Conservation (phyloP, 768 basidiomycete genomes). For the Suillus lakei region DNA sequence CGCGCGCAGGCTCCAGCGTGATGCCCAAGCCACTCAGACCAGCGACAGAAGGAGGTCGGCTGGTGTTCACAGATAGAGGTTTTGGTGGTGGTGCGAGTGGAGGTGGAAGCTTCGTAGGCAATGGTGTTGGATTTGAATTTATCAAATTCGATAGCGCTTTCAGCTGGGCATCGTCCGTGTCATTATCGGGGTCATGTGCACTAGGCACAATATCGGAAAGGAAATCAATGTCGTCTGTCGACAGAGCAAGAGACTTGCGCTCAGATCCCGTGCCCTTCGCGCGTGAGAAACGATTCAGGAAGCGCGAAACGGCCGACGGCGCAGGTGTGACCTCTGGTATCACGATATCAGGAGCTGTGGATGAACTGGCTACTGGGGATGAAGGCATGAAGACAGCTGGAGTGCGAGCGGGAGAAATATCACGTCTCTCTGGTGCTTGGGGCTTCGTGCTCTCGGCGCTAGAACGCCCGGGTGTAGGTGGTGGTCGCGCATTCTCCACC, state of each 20-base stretch:
- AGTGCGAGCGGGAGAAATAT: conserved; percentile 21
- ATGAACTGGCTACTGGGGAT: conserved; percentile 10
- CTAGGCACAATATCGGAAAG: conserved; percentile 71
- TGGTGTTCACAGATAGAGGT: conserved; percentile 26
- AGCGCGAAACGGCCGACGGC: conserved; percentile 81
- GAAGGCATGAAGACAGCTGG: conserved; percentile 5
- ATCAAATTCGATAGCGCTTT: conserved; percentile 47
- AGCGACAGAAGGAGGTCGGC: conserved; percentile 15
- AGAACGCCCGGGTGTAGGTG: conserved; percentile 26
- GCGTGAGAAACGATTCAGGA: conserved; percentile 77
- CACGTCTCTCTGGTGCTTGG: conserved; percentile 13
- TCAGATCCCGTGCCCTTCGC: conserved; percentile 40
- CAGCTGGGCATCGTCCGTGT: conserved; percentile 38
- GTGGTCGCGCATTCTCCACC: conserved; percentile 26
- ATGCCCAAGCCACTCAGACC: conserved; percentile 9
- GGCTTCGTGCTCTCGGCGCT: conserved; percentile 34
- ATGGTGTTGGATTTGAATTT: conserved; percentile 41
- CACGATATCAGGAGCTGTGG: conserved; percentile 12
- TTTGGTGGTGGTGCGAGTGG: conserved; percentile 44
- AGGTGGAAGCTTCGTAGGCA: conserved; percentile 51
- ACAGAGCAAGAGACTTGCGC: conserved; percentile 68
- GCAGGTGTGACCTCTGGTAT: conserved; percentile 27
- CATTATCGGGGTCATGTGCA: conserved; percentile 45
- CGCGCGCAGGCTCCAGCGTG: conserved; percentile 3
- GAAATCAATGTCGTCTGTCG: conserved; percentile 82